Evolutionary conservation across 2,329 filamentous ascomycete genomes (phyloP).

Genomic region (Leptographium lundbergii): DNA sequence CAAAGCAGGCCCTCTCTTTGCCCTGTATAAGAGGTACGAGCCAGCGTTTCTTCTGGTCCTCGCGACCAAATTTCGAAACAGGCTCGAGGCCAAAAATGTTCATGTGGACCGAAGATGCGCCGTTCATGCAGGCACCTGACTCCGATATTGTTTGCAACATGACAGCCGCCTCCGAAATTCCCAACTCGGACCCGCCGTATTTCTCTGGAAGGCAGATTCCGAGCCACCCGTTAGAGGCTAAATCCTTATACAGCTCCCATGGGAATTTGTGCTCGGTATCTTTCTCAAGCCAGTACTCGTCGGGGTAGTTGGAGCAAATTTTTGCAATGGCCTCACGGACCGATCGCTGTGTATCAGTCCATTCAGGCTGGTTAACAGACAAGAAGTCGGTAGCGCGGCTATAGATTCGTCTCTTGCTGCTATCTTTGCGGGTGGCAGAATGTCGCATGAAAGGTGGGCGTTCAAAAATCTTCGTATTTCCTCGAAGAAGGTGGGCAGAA

Average conservation of each 20-base stretch:
- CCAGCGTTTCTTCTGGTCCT: slow-evolving; percentile 48
- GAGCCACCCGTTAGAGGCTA: slow-evolving; percentile 67
- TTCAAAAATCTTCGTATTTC: neutral
- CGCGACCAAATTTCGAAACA: slow-evolving; percentile 58
- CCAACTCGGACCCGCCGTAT: slow-evolving; percentile 60
- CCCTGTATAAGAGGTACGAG: slow-evolving; percentile 62
- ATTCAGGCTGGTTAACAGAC: slow-evolving; percentile 2
- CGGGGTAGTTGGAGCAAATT: slow-evolving; percentile 57
- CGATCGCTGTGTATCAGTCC: slow-evolving; percentile 52
- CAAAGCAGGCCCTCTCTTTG: slow-evolving; percentile 62
- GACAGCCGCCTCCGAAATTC: slow-evolving; percentile 71
- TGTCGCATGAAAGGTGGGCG: neutral
- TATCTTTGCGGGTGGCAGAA: neutral
- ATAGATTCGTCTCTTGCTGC: neutral
- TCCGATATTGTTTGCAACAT: slow-evolving; percentile 77
- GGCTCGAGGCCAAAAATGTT: slow-evolving; percentile 66
- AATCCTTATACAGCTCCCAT: slow-evolving; percentile 56
- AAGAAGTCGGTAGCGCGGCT: slow-evolving; percentile 4
- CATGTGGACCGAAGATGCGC: slow-evolving; percentile 48
- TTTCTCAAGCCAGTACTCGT: slow-evolving; percentile 62
- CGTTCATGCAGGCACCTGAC: slow-evolving; percentile 62
- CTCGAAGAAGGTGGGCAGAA: neutral
- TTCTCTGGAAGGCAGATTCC: slow-evolving; percentile 67
- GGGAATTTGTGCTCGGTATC: slow-evolving; percentile 36
- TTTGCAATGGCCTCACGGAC: slow-evolving; percentile 58